Base-by-base conservation (phyloP, 2,329 filamentous ascomycete genomes). In the Aspergillus persii region DNA sequence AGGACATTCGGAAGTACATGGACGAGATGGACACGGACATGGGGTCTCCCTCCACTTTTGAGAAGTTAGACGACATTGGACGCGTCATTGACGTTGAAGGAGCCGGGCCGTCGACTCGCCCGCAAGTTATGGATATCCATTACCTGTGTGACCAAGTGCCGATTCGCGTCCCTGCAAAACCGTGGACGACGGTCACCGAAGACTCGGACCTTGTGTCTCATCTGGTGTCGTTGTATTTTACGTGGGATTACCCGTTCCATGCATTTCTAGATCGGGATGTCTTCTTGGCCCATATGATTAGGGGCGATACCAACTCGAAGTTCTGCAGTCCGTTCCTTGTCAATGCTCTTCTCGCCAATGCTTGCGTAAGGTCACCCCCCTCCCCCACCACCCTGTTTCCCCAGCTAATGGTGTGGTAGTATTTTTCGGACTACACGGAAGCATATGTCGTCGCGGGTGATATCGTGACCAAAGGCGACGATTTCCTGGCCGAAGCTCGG, bases 181-280 rank as follows among this genome's bases (percentile, higher is more conserved):
- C 93, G 8, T 97, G 93, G 93, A 95, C 92, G 0, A 84, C 80
- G 11, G 90, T 96, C 46, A 96, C 90, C 1, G 81, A 84, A 49
- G 90, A 96, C 71, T 80, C 84, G 7, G 84, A 89, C 54, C 81
- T 96, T 47, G 85, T 96, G 62, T 84, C 87, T 8, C 92, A 96
- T 75, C 83, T 96, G 27, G 85, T 96, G 66, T 92, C 92, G 70
- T 89, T 96, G 86, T 96, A 96, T 77, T 96, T 96, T 76, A 90
- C 87, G 67, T 96, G 92, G 88, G 92, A 96, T 74, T 96, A 96
- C 73, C 88, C 91, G 29, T 96, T 92, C 75, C 96, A 90, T 72
- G 86, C 81, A 15, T 80, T 95, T 49, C 93, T 96, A 70, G 91
- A 89, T 69, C 82, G 86, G 39, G 91, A 96, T 70, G 95, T 95